A percentile compares a stretch with the other conserved stretches of the same genome.
phyloP scores from a whole-genome alignment of 768 basidiomycete species.

The Termitomyces sp. region DNA sequence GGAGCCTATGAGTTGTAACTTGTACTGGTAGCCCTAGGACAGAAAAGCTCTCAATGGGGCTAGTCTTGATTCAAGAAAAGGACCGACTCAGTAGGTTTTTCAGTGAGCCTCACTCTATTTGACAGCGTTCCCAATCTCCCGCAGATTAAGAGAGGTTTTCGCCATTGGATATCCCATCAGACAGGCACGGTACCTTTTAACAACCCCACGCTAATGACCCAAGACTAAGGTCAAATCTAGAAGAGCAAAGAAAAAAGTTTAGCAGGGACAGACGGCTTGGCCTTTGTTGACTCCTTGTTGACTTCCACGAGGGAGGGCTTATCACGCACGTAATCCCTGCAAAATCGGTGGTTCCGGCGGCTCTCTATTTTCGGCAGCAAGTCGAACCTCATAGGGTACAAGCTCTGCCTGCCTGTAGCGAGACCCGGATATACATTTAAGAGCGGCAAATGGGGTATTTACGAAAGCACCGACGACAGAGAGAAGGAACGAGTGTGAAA shows the following conservation, averaged over 20 bases:
- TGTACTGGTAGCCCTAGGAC: too few relatives aligned
- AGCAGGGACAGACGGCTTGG: neutral
- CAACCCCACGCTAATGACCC: neutral
- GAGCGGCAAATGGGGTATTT: neutral
- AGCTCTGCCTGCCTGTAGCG: too few relatives aligned
- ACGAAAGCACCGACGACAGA: neutral
- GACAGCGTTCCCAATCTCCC: neutral
- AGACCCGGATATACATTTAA: too few relatives aligned
- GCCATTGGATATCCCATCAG: neutral
- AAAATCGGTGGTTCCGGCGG: too few relatives aligned
- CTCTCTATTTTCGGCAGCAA: too few relatives aligned
- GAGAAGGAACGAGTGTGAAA: neutral
- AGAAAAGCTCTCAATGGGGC: too few relatives aligned
- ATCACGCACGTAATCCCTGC: neutral
- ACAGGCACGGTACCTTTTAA: neutral
- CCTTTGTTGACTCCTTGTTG: too few relatives aligned
- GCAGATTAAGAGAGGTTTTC: constrained; percentile 4
- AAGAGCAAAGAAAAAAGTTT: neutral
- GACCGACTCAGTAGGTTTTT: neutral
- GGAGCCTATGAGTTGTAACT: too few relatives aligned
- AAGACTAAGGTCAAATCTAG: neutral
- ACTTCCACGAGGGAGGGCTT: neutral
- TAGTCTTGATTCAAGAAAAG: too few relatives aligned
- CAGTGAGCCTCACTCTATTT: neutral
- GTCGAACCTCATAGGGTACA: too few relatives aligned